These are phyloP conservation scores for Monilinia laxa DNA, from an alignment of 2,329 filamentous ascomycete species.

Conservation along the genomic window DNA sequence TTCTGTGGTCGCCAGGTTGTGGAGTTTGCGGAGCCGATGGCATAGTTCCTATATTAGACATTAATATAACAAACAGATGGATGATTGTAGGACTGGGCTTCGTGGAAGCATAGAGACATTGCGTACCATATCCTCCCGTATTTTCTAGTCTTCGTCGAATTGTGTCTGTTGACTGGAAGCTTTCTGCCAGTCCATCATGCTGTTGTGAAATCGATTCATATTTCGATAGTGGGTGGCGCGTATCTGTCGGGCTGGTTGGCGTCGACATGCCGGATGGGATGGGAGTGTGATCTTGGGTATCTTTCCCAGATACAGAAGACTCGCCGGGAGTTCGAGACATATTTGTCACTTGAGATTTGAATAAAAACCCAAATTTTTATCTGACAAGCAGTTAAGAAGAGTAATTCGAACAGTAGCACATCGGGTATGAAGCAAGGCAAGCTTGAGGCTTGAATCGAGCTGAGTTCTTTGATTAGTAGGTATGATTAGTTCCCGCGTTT, in stretches of 20 bases:
- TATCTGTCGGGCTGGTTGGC: constrained; percentile 52
- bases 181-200: constrained; percentile 53
- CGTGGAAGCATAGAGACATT: background rate
- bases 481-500: constrained; percentile 19
- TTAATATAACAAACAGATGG: background rate
- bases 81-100: background rate
- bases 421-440: constrained; percentile 15
- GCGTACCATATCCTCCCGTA: constrained; percentile 52
- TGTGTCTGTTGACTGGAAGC: constrained; percentile 59
- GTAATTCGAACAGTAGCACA: constrained; percentile 12
- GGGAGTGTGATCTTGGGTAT: constrained; percentile 26
- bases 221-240: constrained; percentile 44
- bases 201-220: constrained; percentile 35
- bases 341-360: background rate
- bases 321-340: constrained; percentile 32
- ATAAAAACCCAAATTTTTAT: background rate
- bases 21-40: constrained; percentile 24
- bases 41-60: constrained; percentile 34
- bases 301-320: constrained; percentile 24
- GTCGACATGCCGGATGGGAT: constrained; percentile 34
- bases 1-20: constrained; percentile 31
- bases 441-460: constrained; percentile 9
- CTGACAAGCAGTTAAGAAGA: constrained; percentile 4
- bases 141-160: constrained; percentile 56
- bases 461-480: constrained; percentile 7